Conservation (phyloP, 2,329 filamentous ascomycete genomes). For the Cladosporium sp. region DNA sequence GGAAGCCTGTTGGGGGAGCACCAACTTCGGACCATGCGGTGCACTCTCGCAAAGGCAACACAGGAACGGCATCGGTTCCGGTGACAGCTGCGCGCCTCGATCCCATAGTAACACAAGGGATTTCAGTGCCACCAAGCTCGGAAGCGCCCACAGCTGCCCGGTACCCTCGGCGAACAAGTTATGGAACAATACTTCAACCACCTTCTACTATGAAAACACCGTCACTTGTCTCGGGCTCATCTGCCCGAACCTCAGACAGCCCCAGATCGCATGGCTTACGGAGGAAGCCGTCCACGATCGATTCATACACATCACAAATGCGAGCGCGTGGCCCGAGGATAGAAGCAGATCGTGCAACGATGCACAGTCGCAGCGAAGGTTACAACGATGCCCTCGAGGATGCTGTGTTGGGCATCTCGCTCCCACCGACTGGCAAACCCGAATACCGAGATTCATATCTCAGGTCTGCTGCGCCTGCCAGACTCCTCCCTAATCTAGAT, state of each 20-base stretch:
- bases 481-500: background rate
- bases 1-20: slow-evolving; percentile 21
- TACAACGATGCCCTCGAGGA: slow-evolving; percentile 20
- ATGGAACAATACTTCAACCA: background rate
- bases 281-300: slow-evolving; percentile 42
- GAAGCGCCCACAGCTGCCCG: slow-evolving; percentile 3
- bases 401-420: slow-evolving; percentile 26
- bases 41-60: slow-evolving; percentile 13
- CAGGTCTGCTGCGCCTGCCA: slow-evolving; percentile 1
- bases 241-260: slow-evolving; percentile 43
- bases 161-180: slow-evolving; percentile 4
- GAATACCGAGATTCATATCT: slow-evolving; percentile 4
- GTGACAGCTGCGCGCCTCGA: slow-evolving; percentile 12
- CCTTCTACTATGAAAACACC: slow-evolving; percentile 31
- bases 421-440: slow-evolving; percentile 14
- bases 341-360: slow-evolving; percentile 22
- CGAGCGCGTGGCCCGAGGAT: slow-evolving; percentile 29
- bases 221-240: slow-evolving; percentile 46
- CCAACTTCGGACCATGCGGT: slow-evolving; percentile 14
- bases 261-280: slow-evolving; percentile 40
- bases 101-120: slow-evolving; percentile 5
- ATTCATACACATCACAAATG: slow-evolving; percentile 31
- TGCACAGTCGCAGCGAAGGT: slow-evolving; percentile 16
- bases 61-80: slow-evolving; percentile 16
- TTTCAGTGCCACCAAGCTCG: slow-evolving; percentile 13